Evolutionary conservation across 140 eudicot genomes (phyloP), one percentile per base, ranked within the genome.

Genomic region (Artemisia princeps): DNA sequence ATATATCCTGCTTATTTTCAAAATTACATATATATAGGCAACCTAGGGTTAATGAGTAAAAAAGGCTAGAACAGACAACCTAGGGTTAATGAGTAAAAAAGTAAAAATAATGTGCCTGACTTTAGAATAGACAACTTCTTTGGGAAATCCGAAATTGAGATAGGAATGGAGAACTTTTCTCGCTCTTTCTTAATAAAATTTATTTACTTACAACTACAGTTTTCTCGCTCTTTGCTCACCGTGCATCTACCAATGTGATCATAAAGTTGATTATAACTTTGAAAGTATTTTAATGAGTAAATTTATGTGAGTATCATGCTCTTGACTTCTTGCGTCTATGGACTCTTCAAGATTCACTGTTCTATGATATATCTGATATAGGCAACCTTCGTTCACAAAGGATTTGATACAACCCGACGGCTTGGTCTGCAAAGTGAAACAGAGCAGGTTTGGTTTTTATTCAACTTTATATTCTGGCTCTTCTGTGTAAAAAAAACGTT

Each of bases 361-460:
- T 68, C 45, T 49, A 23, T 58, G 65, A 59, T 56, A 19, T 64
- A 66, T 57, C 45, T 81, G 73, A 72, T 76, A 57, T 74, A 92
- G 98, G 85, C 77, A 54, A 88, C 98, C 59, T 92, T 92, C 78
- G 75, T 88, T 49, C 98, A 92, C 81, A 88, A 92, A 75, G 98
- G 96, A 66, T 92, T 83, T 78, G 95, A 88, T 68, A 96, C 86
- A 74, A 88, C 87, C 70, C 96, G 87, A 56, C 80, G 98, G 49
- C 98, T 92, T 67, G 96, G 98, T 55, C 83, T 92, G 13, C 82
- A 69, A 72, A 78, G 73, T 54, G 96, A 86, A 67, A 92, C 95
- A 20, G 98, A 92, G 62, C 84, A 79, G 98, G 98, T 92, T 40
- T 57, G 67, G 53, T 14, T 51, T 14, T 69, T 19, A 4, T 26